Conservation (phyloP, 2,329 filamentous ascomycete genomes). For the Nothomitra cinnamomea region DNA sequence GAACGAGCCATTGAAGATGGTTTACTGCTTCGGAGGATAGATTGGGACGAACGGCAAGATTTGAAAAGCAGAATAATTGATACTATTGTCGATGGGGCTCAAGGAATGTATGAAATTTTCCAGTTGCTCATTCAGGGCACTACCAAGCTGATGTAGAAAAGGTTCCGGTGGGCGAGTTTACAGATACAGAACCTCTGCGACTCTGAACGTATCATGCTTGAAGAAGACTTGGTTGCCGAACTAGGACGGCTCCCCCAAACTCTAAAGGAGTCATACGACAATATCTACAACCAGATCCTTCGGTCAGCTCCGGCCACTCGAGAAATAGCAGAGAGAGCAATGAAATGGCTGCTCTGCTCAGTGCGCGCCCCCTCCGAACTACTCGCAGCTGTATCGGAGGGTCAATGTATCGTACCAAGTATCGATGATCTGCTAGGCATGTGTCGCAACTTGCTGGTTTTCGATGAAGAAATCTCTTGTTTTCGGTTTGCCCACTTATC, state of each 20-base stretch:
- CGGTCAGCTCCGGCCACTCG: background rate
- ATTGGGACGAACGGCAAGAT: constrained; percentile 8
- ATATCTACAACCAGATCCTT: background rate
- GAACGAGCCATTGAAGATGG: constrained; percentile 8
- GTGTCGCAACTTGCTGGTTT: constrained; percentile 17
- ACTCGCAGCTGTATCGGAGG: constrained; percentile 9
- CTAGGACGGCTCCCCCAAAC: constrained; percentile 14
- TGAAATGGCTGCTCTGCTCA: constrained; percentile 14
- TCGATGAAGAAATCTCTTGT: constrained; percentile 13
- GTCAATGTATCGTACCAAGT: background rate
- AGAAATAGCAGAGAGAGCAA: constrained; percentile 7
- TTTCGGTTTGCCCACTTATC: constrained; percentile 20
- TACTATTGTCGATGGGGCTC: constrained; percentile 11
- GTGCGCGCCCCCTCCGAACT: constrained; percentile 9
- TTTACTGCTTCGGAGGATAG: constrained; percentile 10
- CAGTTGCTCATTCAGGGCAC: background rate
- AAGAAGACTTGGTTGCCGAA: constrained; percentile 13
- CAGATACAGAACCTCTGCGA: constrained; percentile 16
- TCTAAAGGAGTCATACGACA: background rate
- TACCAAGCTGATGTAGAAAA: constrained; percentile 11
- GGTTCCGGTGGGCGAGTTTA: constrained; percentile 20
- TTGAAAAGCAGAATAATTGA: constrained; percentile 13
- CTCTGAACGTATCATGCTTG: constrained; percentile 7
- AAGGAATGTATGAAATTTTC: constrained; percentile 18
- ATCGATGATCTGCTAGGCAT: constrained; percentile 13